Evolutionary conservation across 805 yeast genomes (phyloP).

Genomic region (Millerozyma acaciae): DNA sequence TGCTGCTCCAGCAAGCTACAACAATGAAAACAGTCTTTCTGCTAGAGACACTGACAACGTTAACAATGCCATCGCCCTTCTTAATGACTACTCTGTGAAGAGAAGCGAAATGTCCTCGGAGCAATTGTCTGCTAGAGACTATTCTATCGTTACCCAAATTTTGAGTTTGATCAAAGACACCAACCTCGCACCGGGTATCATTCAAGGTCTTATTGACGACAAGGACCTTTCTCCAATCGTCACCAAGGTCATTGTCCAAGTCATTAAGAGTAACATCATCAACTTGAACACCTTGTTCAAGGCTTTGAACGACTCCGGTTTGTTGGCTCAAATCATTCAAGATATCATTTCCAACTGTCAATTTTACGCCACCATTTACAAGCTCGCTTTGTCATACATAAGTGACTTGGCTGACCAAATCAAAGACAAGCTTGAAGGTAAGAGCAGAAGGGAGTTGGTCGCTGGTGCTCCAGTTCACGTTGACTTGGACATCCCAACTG

Average conservation of each 20-base stretch:
- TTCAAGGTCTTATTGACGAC: slow-evolving; percentile 30
- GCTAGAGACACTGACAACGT: slow-evolving; percentile 20
- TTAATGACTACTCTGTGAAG: slow-evolving; percentile 27
- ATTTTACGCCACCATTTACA: slow-evolving; percentile 37
- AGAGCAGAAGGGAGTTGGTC: slow-evolving; percentile 13
- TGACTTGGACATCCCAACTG: neutral
- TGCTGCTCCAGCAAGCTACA: slow-evolving; percentile 21
- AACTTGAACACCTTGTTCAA: slow-evolving; percentile 35
- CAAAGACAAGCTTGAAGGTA: slow-evolving; percentile 19
- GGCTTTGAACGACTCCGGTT: slow-evolving; percentile 40
- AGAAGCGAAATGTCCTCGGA: slow-evolving; percentile 20
- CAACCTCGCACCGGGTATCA: slow-evolving; percentile 32
- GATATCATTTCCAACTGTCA: slow-evolving; percentile 34
- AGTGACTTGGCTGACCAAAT: slow-evolving; percentile 27
- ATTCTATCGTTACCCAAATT: slow-evolving; percentile 37
- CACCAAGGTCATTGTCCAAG: slow-evolving; percentile 21
- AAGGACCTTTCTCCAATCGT: slow-evolving; percentile 27
- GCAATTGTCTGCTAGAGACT: slow-evolving; percentile 35
- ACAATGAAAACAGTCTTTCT: slow-evolving; percentile 12
- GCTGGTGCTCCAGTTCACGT: slow-evolving; percentile 1
- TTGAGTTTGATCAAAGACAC: slow-evolving; percentile 35
- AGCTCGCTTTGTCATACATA: slow-evolving; percentile 29
- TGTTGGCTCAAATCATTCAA: slow-evolving; percentile 33
- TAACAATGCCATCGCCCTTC: slow-evolving; percentile 22
- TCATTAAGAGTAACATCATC: slow-evolving; percentile 29